A percentile compares a stretch with the other conserved stretches of the same genome.
phyloP scores from a whole-genome alignment of 495 filamentous ascomycete species.

The Penicillium macrosclerotiorum region DNA sequence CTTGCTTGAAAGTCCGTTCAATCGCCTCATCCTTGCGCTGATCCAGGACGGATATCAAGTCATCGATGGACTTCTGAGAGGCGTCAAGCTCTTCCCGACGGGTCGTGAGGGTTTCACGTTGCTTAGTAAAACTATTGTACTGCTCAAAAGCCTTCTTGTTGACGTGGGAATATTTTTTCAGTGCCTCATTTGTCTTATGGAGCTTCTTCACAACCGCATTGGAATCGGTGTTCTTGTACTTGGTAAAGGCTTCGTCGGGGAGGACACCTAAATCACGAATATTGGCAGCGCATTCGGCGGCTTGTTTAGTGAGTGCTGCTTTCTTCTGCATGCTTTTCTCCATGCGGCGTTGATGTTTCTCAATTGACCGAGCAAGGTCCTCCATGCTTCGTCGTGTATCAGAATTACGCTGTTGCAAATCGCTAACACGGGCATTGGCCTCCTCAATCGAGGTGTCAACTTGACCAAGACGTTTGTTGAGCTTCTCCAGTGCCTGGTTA shows the following conservation, averaged over 20 bases:
- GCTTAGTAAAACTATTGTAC: slow-evolving; percentile 93
- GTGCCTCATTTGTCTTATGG: slow-evolving; percentile 85
- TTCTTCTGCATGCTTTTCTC: slow-evolving; percentile 89
- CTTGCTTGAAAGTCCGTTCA: slow-evolving; percentile 97
- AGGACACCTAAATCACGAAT: slow-evolving; percentile 92
- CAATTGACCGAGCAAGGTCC: slow-evolving; percentile 76
- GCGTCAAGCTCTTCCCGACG: slow-evolving; percentile 82
- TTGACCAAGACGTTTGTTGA: slow-evolving; percentile 65
- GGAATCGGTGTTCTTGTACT: slow-evolving; percentile 76
- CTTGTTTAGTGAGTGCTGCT: slow-evolving; percentile 70
- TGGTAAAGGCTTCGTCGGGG: slow-evolving; percentile 90
- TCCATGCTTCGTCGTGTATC: slow-evolving; percentile 68
- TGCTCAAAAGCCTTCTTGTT: slow-evolving; percentile 99
- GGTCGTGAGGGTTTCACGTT: slow-evolving; percentile 78
- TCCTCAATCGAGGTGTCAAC: slow-evolving; percentile 72
- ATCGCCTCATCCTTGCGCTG: slow-evolving; percentile 91
- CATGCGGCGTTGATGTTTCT: slow-evolving; percentile 84
- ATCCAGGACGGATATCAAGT: slow-evolving; percentile 84
- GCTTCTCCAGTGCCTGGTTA: slow-evolving; percentile 55
- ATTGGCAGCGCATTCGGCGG: slow-evolving; percentile 75
- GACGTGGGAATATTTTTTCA: slow-evolving; percentile 96
- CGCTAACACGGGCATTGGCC: slow-evolving; percentile 53
- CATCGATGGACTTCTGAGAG: slow-evolving; percentile 79
- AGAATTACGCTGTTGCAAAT: slow-evolving; percentile 61
- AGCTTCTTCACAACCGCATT: slow-evolving; percentile 81